These are phyloP conservation scores for Penicillium macrosclerotiorum DNA, from an alignment of 495 filamentous ascomycete species.

Conservation along the genomic window DNA sequence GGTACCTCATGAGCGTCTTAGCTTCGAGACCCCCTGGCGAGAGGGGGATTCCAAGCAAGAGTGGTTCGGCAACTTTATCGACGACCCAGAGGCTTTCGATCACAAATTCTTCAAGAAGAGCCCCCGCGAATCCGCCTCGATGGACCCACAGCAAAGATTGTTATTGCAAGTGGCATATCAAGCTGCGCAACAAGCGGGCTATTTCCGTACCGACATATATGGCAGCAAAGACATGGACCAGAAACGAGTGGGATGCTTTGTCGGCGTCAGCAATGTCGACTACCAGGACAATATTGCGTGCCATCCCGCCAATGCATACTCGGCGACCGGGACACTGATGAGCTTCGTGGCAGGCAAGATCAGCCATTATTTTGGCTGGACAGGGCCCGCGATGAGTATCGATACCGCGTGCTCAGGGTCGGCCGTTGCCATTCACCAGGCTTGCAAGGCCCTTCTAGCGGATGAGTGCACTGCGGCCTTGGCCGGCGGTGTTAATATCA, in stretches of 20 bases:
- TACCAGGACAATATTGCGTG: slow-evolving; percentile 34
- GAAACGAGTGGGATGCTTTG: slow-evolving; percentile 29
- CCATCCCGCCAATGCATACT: slow-evolving; percentile 31
- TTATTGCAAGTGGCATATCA: slow-evolving; percentile 49
- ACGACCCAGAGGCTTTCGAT: slow-evolving; percentile 47
- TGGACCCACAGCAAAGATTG: slow-evolving; percentile 53
- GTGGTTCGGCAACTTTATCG: slow-evolving; percentile 49
- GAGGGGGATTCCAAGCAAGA: slow-evolving; percentile 25
- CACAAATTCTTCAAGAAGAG: slow-evolving; percentile 50
- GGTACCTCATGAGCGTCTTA: slow-evolving; percentile 35
- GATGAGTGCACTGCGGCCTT: slow-evolving; percentile 32
- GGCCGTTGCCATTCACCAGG: slow-evolving; percentile 31
- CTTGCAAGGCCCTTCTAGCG: slow-evolving; percentile 28
- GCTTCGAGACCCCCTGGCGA: slow-evolving; percentile 31
- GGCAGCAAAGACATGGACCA: not conserved
- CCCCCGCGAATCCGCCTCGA: slow-evolving; percentile 42
- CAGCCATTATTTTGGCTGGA: slow-evolving; percentile 41
- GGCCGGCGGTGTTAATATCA: slow-evolving; percentile 39
- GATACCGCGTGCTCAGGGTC: slow-evolving; percentile 48
- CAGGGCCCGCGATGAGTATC: slow-evolving; percentile 31
- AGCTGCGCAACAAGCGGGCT: slow-evolving; percentile 41
- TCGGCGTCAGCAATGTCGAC: slow-evolving; percentile 30
- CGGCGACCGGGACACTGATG: slow-evolving; percentile 26
- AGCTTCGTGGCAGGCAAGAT: slow-evolving; percentile 27
- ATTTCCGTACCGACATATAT: slow-evolving; percentile 16